Percentiles rank a stretch among this genome's conserved stretches.
Evolutionary conservation across 257 asterid species (phyloP).

Genomic region (Lantana camara): DNA sequence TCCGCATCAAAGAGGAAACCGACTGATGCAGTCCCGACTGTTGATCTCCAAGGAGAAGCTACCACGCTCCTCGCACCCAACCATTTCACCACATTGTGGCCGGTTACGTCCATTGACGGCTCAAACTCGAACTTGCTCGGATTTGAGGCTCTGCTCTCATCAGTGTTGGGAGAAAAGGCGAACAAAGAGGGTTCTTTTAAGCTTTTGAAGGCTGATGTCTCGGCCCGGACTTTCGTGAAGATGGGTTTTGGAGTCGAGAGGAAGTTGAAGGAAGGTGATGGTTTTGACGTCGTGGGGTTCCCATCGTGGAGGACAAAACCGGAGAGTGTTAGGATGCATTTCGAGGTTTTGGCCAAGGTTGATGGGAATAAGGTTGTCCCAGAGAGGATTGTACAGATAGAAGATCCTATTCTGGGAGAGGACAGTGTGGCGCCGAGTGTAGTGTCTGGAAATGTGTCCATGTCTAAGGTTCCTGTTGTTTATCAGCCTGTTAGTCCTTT

Average conservation of each 20-base stretch:
- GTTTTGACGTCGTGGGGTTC: conserved; percentile 37
- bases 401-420: conserved; percentile 55
- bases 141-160: conserved; percentile 64
- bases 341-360: conserved; percentile 79
- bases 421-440: conserved; percentile 46
- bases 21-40: conserved; percentile 38
- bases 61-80: conserved; percentile 59
- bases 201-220: conserved; percentile 70
- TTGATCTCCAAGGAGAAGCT: conserved; percentile 69
- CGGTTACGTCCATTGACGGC: conserved; percentile 59
- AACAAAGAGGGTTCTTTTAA: conserved; percentile 66
- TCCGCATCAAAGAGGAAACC: conserved; percentile 65
- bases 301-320: conserved; percentile 78
- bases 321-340: conserved; percentile 59
- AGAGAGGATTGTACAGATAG: conserved; percentile 61
- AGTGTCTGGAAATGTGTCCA: conserved; percentile 49
- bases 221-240: conserved; percentile 74
- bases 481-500: conserved; percentile 61
- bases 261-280: conserved; percentile 51
- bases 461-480: conserved; percentile 56
- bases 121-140: conserved; percentile 64
- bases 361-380: conserved; percentile 77
- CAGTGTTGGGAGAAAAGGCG: conserved; percentile 63
- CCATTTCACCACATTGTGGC: conserved; percentile 66
- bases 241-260: conserved; percentile 76